Conservation (phyloP, 768 basidiomycete genomes). For the Pisolithus orientalis region DNA sequence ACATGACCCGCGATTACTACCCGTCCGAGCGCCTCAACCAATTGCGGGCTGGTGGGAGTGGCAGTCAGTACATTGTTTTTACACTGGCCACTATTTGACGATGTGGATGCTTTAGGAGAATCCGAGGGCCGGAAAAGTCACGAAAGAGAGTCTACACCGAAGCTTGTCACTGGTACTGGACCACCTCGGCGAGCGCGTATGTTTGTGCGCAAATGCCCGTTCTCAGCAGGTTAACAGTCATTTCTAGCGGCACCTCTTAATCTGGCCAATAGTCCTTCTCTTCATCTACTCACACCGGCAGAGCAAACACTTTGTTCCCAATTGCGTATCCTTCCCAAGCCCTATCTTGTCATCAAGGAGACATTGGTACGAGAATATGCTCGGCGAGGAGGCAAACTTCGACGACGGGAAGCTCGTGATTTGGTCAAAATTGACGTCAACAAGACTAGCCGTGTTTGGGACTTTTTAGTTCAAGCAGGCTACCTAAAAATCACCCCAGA, state of each 20-base stretch:
- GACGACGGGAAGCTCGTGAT: constrained; percentile 82
- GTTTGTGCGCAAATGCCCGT: constrained; percentile 8
- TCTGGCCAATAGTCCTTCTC: constrained; percentile 81
- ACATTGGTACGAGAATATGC: constrained; percentile 92
- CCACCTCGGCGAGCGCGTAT: constrained; percentile 39
- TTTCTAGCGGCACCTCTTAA: constrained; percentile 63
- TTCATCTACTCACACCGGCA: constrained; percentile 83
- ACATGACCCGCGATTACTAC: constrained; percentile 49
- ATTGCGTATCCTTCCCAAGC: constrained; percentile 88
- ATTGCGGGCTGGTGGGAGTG: constrained; percentile 36
- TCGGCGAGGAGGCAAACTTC: constrained; percentile 79
- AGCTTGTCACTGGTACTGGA: constrained; percentile 31
- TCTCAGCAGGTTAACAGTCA: background rate
- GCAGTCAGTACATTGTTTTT: constrained; percentile 41
- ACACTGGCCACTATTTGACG: background rate
- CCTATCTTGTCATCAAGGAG: constrained; percentile 95
- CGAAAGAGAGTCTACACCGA: constrained; percentile 58
- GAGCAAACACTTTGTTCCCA: constrained; percentile 87
- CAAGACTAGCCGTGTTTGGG: constrained; percentile 90
- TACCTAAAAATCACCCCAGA: constrained; percentile 68
- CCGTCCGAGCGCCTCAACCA: constrained; percentile 46
- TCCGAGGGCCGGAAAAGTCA: constrained; percentile 51
- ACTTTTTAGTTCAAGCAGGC: constrained; percentile 83
- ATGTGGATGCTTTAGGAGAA: constrained; percentile 23
- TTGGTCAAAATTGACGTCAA: constrained; percentile 91